A percentile compares a stretch with the other conserved stretches of the same genome.
Evolutionary conservation across 192 early-diverging fungal species (phyloP).

Genomic region (Pecoramyces ruminantium): DNA sequence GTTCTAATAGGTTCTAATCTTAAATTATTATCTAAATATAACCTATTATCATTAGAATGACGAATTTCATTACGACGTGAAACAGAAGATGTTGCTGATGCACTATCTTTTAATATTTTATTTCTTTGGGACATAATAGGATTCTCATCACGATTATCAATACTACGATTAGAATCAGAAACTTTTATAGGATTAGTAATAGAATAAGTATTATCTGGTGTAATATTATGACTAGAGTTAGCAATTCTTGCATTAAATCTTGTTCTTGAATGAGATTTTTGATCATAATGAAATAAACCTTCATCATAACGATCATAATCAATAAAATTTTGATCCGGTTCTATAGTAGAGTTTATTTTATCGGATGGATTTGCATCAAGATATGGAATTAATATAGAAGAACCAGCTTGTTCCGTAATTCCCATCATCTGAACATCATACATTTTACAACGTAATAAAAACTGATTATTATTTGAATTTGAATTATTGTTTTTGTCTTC

Average conservation of each 20-base stretch:
- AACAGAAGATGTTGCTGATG: not conserved
- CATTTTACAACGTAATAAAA: slow-evolving; percentile 59
- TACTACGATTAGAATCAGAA: not conserved
- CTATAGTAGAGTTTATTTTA: not conserved
- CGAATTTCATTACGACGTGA: not conserved
- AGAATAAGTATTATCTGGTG: not conserved
- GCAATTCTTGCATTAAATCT: not conserved
- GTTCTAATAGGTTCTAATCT: not conserved
- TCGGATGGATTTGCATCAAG: slow-evolving; percentile 2
- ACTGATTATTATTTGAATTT: slow-evolving; percentile 22
- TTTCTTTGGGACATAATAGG: not conserved
- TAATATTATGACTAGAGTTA: not conserved
- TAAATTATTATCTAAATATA: not conserved
- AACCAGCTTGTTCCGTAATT: slow-evolving; percentile 42
- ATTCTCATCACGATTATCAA: not conserved
- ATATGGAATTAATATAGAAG: slow-evolving; percentile 28
- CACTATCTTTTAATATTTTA: not conserved
- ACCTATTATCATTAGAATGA: not conserved
- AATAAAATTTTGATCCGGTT: not conserved
- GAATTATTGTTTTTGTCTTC: slow-evolving; percentile 17
- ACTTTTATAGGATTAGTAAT: not conserved
- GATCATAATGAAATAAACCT: not conserved
- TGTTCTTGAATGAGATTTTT: not conserved
- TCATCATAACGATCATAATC: not conserved
- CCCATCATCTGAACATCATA: slow-evolving; percentile 74